Percentiles rank a stretch among this genome's conserved stretches.
These are phyloP conservation scores for Kalmusia sp. DNA, from an alignment of 2,329 filamentous ascomycete species.

Conservation along the genomic window DNA sequence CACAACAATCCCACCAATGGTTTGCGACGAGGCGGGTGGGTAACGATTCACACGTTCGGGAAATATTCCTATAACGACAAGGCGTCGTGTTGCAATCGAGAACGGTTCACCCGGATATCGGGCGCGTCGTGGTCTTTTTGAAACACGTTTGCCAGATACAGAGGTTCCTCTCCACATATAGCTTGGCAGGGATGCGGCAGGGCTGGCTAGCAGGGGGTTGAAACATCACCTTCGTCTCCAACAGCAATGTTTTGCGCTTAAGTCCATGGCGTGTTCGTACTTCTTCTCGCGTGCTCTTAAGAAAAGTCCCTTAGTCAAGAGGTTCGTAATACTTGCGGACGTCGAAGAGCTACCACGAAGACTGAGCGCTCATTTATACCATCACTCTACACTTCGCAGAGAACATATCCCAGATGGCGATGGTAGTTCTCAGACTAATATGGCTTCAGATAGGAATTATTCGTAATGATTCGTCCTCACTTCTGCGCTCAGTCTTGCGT, in stretches of 20 bases:
- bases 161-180: slow-evolving; percentile 19
- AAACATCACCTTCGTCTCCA: slow-evolving; percentile 19
- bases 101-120: not conserved
- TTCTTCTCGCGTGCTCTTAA: not conserved
- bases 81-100: not conserved
- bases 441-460: no score
- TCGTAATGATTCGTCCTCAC: no score
- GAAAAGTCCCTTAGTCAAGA: no score
- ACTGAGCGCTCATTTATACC: no score
- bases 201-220: slow-evolving; percentile 12
- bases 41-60: not conserved
- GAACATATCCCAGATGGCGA: no score
- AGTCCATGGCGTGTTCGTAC: not conserved
- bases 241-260: not conserved
- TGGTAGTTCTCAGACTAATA: no score
- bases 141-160: slow-evolving; percentile 6
- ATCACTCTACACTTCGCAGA: no score
- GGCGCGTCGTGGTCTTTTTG: not conserved
- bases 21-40: not conserved
- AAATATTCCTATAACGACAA: not conserved
- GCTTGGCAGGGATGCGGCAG: slow-evolving; percentile 18
- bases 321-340: no score
- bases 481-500: no score
- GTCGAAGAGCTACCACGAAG: no score
- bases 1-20: slow-evolving; percentile 16